Evolutionary conservation across 2,329 filamentous ascomycete species (phyloP).

Genomic region (Colletotrichum sp.): DNA sequence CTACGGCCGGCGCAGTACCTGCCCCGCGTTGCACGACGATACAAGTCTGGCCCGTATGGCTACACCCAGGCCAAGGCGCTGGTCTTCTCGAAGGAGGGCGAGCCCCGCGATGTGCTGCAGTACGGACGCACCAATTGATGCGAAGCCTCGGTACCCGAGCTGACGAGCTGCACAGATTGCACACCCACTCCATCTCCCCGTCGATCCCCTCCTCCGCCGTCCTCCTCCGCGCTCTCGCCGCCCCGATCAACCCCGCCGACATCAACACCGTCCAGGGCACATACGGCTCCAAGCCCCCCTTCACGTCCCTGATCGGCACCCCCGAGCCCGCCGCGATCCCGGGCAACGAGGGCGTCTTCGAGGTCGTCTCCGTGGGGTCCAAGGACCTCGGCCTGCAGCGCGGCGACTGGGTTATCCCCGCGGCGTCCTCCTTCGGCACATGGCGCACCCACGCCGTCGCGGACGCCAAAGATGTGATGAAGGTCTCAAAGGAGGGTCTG

Average conservation of each 20-base stretch:
- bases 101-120: slow-evolving; percentile 74
- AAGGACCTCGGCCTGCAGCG: slow-evolving; percentile 59
- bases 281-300: slow-evolving; percentile 84
- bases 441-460: slow-evolving; percentile 91
- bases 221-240: slow-evolving; percentile 86
- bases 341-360: slow-evolving; percentile 93
- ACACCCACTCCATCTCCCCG: slow-evolving; percentile 79
- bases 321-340: slow-evolving; percentile 76
- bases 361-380: slow-evolving; percentile 76
- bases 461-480: slow-evolving; percentile 63
- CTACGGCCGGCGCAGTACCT: slow-evolving; percentile 5
- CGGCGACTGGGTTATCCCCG: slow-evolving; percentile 96
- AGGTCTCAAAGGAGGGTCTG: slow-evolving; percentile 74
- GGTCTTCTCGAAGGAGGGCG: slow-evolving; percentile 75
- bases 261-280: slow-evolving; percentile 98
- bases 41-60: slow-evolving; percentile 71
- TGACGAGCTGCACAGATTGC: slow-evolving; percentile 48
- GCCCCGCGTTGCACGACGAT: slow-evolving; percentile 37
- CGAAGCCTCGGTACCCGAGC: background rate
- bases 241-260: slow-evolving; percentile 95
- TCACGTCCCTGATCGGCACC: slow-evolving; percentile 79
- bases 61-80: slow-evolving; percentile 88
- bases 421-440: slow-evolving; percentile 82
- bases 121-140: slow-evolving; percentile 34
- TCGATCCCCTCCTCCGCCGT: slow-evolving; percentile 68